Percentiles rank a stretch among this genome's conserved stretches.
Conservation (phyloP, 176 grass and related monocot species). For the Eragrostis nindensis region DNA sequence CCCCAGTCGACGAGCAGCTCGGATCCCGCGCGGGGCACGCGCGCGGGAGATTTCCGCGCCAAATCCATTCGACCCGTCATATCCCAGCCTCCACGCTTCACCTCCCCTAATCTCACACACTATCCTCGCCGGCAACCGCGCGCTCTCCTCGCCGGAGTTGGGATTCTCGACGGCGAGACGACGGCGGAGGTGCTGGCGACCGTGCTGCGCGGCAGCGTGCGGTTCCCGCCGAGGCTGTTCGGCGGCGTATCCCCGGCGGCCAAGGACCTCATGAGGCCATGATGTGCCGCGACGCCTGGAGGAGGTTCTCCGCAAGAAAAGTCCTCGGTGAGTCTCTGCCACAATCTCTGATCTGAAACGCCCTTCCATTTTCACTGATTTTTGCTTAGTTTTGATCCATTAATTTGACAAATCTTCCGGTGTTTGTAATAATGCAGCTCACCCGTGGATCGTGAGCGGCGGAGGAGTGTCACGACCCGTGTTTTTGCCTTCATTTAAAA, state of each 20-base stretch:
- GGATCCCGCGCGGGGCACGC: no score
- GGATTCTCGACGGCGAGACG: slow-evolving; percentile 69
- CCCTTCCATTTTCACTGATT: not conserved
- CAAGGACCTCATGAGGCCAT: slow-evolving; percentile 86
- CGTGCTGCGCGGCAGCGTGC: slow-evolving; percentile 55
- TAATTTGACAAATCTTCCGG: not conserved
- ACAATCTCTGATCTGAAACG: not conserved
- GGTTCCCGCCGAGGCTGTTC: slow-evolving; percentile 69
- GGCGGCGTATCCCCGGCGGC: slow-evolving; percentile 59
- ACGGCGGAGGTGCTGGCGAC: slow-evolving; percentile 64
- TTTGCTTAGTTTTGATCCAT: not conserved
- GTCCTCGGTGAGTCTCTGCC: slow-evolving; percentile 60
- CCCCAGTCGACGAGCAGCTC: no score
- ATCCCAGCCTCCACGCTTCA: no score
- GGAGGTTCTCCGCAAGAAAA: slow-evolving; percentile 79
- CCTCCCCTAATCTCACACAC: no score
- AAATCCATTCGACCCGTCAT: no score
- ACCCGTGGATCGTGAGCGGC: slow-evolving; percentile 79
- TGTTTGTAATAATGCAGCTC: slow-evolving; percentile 51
- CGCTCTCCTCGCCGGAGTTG: no score
- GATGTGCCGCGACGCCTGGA: slow-evolving; percentile 67
- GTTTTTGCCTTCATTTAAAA: no score
- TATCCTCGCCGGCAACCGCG: no score
- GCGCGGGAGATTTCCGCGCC: no score
- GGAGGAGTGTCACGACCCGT: no score